A percentile compares a stretch with the other conserved stretches of the same genome.
Conservation (phyloP, 2,329 filamentous ascomycete genomes). For the Microdochium paspali region DNA sequence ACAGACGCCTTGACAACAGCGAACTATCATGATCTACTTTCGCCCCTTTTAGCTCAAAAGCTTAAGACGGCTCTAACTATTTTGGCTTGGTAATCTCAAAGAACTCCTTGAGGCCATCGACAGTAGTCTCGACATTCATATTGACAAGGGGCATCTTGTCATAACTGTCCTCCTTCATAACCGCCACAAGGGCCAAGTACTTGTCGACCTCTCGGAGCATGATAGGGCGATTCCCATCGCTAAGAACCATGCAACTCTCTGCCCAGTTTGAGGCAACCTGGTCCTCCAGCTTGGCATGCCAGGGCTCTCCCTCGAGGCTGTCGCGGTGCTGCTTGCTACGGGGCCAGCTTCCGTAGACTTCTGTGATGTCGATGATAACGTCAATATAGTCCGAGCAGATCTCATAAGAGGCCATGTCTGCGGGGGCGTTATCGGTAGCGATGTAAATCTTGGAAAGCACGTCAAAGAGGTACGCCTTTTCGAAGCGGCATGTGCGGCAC, state of each 20-base stretch:
- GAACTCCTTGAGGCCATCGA: conserved; percentile 69
- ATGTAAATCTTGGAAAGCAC: conserved; percentile 98
- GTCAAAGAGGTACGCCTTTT: conserved; percentile 97
- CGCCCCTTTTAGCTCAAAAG: not conserved
- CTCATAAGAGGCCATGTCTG: conserved; percentile 93
- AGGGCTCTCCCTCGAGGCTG: conserved; percentile 48
- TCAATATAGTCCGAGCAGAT: conserved; percentile 99
- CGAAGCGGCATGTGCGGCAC: conserved; percentile 86
- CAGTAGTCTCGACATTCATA: conserved; percentile 78
- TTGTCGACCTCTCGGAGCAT: conserved; percentile 62
- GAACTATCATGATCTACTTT: too few relatives aligned
- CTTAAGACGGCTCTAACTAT: conserved; percentile 5
- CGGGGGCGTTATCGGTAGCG: conserved; percentile 85
- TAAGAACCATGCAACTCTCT: conserved; percentile 59
- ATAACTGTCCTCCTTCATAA: conserved; percentile 79
- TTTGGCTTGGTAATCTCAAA: conserved; percentile 62
- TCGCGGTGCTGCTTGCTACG: conserved; percentile 45
- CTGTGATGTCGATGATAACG: conserved; percentile 92
- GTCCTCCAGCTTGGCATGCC: conserved; percentile 53
- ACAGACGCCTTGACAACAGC: too few relatives aligned
- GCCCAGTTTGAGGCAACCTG: conserved; percentile 57
- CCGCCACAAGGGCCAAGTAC: conserved; percentile 72
- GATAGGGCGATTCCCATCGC: conserved; percentile 54
- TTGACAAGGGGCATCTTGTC: conserved; percentile 79
- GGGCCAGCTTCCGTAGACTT: conserved; percentile 78